Base-by-base conservation (phyloP, 2,329 filamentous ascomycete genomes). In the Botrytis byssoidea region DNA sequence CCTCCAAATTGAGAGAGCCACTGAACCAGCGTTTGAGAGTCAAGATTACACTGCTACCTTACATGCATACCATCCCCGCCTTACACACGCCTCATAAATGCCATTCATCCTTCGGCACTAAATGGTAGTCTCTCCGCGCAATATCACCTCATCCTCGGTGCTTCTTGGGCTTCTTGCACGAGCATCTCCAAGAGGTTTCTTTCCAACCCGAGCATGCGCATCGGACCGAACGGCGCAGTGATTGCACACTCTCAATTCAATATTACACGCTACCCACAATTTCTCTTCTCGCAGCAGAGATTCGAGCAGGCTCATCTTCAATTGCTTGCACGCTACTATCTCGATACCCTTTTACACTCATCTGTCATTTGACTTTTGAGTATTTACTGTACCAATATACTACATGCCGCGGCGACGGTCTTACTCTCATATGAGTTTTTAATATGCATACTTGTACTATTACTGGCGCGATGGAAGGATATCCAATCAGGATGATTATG, bases 281-380 rank as follows among this genome's bases (percentile, higher is more conserved):
- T 57, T 68, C 48, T n/a, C 57, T 70, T 70, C 68, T 44, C 29
- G 57, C 55, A 18, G 40, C 68, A n/a, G 55, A 70, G 55, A 70
- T 63, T 63, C 55, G 55, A 70, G 68, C 68, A n/a, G 55, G 68
- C 68, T 70, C 68, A 59, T 40, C 37, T 63, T 63, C 35, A n/a
- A 29, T 37, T 63, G 68, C 57, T 46, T 63, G 55, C 46, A 35
- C 25, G 40, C 40, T 60, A 25, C 12, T 70, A 44, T 70, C 68
- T 70, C 68, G 42, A 70, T 70, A 70, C 57, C 68, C 68, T 70
- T 25, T 61, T 64, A 63, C 16, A 57, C 40, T 42, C 61, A 42
- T 25, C 25, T 29, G 14, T 64, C 35, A 42, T 40, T 25, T 51
- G 29, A 48, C 44, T 20, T 51, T 40, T 37, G 25, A 20, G n/a